phyloP scores from a whole-genome alignment of 2,329 filamentous ascomycete species.

The Chaetomiaceae sp. region DNA sequence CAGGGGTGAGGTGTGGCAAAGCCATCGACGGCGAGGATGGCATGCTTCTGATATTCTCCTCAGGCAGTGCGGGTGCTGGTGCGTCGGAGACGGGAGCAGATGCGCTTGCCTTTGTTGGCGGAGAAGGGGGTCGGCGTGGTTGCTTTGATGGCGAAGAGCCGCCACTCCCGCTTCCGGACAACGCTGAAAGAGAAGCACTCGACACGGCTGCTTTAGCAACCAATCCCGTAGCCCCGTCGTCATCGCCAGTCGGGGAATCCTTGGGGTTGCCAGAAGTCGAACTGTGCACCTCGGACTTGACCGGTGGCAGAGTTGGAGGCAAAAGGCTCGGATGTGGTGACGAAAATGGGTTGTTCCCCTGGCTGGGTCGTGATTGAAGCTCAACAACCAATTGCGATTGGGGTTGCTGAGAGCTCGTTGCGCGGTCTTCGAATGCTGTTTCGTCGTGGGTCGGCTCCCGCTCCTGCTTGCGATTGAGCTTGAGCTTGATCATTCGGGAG shows the following conservation, averaged over 20 bases:
- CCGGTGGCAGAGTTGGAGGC: slow-evolving; percentile 33
- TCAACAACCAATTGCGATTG: slow-evolving; percentile 24
- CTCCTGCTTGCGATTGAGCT: slow-evolving; percentile 36
- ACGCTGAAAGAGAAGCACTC: slow-evolving; percentile 13
- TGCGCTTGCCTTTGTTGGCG: slow-evolving; percentile 28
- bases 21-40: slow-evolving; percentile 21
- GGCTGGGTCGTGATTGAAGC: slow-evolving; percentile 27
- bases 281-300: slow-evolving; percentile 33
- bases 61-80: slow-evolving; percentile 12
- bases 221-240: slow-evolving; percentile 24
- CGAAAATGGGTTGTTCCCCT: slow-evolving; percentile 38
- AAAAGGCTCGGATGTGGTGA: slow-evolving; percentile 39
- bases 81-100: slow-evolving; percentile 17
- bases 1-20: slow-evolving; percentile 33
- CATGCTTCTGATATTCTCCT: slow-evolving; percentile 20
- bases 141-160: slow-evolving; percentile 30
- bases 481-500: slow-evolving; percentile 48
- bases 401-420: background rate
- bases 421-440: slow-evolving; percentile 3
- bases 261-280: slow-evolving; percentile 37
- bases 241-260: slow-evolving; percentile 27
- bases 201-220: slow-evolving; percentile 20
- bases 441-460: slow-evolving; percentile 25
- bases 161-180: slow-evolving; percentile 25
- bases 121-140: slow-evolving; percentile 14